These are phyloP conservation scores for Inga laurina DNA, from an alignment of 306 rosid species.

Conservation along the genomic window DNA sequence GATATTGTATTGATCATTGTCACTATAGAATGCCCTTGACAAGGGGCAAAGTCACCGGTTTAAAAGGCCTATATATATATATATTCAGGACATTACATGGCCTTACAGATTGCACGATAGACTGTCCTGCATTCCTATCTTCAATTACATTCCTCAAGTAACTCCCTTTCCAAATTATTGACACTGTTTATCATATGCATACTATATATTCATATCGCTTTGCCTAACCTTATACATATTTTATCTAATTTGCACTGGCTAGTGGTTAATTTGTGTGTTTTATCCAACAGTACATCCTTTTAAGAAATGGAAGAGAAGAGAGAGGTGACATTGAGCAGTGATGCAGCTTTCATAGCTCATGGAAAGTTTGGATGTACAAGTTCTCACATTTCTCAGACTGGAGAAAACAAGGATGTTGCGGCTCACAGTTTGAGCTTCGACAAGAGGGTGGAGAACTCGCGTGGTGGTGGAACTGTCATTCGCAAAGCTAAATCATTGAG, in stretches of 20 bases:
- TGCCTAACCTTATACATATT: background rate
- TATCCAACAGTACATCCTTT: background rate
- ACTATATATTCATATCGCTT: background rate
- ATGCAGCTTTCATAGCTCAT: background rate
- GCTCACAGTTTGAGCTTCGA: constrained; percentile 14
- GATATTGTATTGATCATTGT: background rate
- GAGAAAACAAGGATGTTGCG: background rate
- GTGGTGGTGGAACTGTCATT: background rate
- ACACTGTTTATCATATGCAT: background rate
- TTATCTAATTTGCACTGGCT: background rate
- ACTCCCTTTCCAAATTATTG: background rate
- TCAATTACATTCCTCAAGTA: background rate
- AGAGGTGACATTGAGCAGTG: background rate
- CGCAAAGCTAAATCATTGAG: constrained; percentile 7
- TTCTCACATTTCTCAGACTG: background rate
- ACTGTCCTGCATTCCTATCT: background rate
- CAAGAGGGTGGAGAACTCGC: background rate
- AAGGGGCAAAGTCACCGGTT: background rate
- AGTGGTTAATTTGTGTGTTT: background rate
- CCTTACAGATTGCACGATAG: background rate
- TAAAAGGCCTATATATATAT: background rate
- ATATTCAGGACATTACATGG: background rate
- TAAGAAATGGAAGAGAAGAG: constrained; percentile 1
- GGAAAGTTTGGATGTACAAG: background rate
- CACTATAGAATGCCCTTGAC: background rate